Base-by-base conservation (phyloP, 78 protist species). In the Trichosphaerium sp. region DNA sequence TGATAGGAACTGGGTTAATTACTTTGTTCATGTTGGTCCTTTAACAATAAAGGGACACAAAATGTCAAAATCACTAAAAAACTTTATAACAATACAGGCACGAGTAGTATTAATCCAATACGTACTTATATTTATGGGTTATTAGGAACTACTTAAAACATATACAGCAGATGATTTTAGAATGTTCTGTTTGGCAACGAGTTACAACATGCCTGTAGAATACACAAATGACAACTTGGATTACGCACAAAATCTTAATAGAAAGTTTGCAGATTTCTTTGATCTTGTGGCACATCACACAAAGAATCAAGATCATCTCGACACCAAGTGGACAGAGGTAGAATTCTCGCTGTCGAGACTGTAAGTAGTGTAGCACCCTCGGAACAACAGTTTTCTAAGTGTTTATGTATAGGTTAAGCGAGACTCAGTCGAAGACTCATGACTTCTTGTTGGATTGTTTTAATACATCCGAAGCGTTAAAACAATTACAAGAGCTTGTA, bases 61-160 rank as follows among this genome's bases (percentile, higher is more conserved):
- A 67, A 97, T 97, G 99, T 80, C 93, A 57, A 96, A 96, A 76
- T 78, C 92, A 0, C 86, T 94, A 42, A 96, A 96, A 82, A 97
- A 97, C 75, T 97, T 97, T 67, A 75, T 88, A 65, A 92, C 99
- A 29, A 92, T 98, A 76, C 69, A 83, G 15, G 82, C 79, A 34
- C n/a, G 31, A 39, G 39, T 66, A 41, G 18, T 42, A 59, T 32
- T 47, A 44, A 28, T 40, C 38, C 23, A 26, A 51, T 40, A 52
- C 62, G 56, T 35, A 65, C 35, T 41, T 52, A 35, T 48, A 7
- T 14, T 43, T 32, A 4, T 75, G 25, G 23, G 37, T 37, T 71
- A 42, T 29, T 41, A 77, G 63, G 82, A 82, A 25, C 88, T 88
- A 14, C 61, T 93, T 34, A 59, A 62, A 31, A 40, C n/a, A 42